A percentile compares a stretch with the other conserved stretches of the same genome.
Conservation (phyloP, 352 stramenopile species). For the Globisporangium spinosum region DNA sequence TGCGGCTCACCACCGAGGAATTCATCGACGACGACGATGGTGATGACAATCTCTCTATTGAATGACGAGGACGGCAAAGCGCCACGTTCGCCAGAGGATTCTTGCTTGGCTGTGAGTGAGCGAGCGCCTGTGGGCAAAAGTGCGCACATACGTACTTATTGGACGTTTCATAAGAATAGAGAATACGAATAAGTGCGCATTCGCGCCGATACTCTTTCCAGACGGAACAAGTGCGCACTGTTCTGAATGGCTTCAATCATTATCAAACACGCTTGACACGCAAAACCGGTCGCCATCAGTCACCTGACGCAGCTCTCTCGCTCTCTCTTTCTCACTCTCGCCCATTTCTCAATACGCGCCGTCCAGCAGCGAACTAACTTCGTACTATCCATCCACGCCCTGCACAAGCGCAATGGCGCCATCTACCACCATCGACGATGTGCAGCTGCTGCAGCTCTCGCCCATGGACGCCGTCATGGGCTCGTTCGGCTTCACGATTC, state of each 20-base stretch:
- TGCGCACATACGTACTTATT: too few species aligned
- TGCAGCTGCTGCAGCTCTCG: conserved; percentile 26
- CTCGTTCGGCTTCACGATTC: conserved; percentile 36
- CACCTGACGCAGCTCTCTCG: too few species aligned
- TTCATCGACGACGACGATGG: too few species aligned
- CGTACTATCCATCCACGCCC: background rate
- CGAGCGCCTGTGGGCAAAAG: too few species aligned
- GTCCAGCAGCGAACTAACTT: background rate
- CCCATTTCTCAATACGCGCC: background rate
- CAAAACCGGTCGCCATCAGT: background rate
- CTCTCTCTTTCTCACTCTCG: background rate
- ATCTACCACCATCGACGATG: background rate
- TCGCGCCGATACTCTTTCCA: background rate
- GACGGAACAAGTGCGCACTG: background rate
- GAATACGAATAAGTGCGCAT: too few species aligned
- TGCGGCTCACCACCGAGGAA: too few species aligned
- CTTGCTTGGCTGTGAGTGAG: too few species aligned
- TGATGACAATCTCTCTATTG: too few species aligned
- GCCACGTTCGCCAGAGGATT: too few species aligned
- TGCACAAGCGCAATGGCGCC: background rate
- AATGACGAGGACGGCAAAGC: too few species aligned
- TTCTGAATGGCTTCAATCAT: background rate
- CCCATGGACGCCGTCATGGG: conserved; percentile 52
- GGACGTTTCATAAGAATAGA: too few species aligned
- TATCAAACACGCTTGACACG: background rate